Percentiles rank a stretch among this genome's conserved stretches.
Evolutionary conservation across 495 filamentous ascomycete genomes (phyloP).

Genomic region (Lasiosphaeria miniovina): DNA sequence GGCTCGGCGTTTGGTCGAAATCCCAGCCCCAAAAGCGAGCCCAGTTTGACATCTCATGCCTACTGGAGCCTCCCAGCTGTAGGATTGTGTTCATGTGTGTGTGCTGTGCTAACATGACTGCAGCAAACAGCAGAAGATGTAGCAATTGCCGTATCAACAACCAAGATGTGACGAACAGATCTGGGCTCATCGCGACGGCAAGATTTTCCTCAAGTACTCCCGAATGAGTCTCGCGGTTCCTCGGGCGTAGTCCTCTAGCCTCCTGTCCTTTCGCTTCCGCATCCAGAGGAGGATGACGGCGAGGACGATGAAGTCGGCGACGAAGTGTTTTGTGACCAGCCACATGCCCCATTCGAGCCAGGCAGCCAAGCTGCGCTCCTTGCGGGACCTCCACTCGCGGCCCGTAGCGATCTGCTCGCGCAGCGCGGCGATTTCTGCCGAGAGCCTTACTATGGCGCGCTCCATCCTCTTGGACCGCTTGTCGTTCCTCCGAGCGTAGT

Average conservation of each 20-base stretch:
- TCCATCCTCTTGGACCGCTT: constrained; percentile 84
- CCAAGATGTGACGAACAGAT: too few species aligned
- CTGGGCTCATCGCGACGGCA: constrained; percentile 48
- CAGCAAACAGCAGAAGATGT: too few species aligned
- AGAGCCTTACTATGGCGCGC: constrained; percentile 82
- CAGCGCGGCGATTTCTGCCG: constrained; percentile 88
- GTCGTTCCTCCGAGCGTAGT: constrained; percentile 42
- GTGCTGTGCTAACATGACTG: too few species aligned
- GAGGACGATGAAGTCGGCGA: constrained; percentile 68
- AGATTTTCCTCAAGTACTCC: constrained; percentile 54
- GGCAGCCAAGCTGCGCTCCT: constrained; percentile 56
- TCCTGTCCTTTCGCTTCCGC: constrained; percentile 68
- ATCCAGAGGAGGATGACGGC: constrained; percentile 74
- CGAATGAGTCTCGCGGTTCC: constrained; percentile 60
- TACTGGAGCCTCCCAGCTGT: too few species aligned
- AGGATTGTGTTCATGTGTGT: too few species aligned
- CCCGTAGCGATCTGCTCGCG: constrained; percentile 82
- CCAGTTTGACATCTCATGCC: neutral
- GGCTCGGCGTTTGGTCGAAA: constrained; percentile 1
- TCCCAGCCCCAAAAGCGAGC: neutral
- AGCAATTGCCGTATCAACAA: too few species aligned
- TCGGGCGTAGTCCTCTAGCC: constrained; percentile 73
- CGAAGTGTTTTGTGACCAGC: constrained; percentile 67
- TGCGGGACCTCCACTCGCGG: constrained; percentile 51
- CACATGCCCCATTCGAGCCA: constrained; percentile 73